Percentiles rank a stretch among this genome's conserved stretches.
Evolutionary conservation across 2,329 filamentous ascomycete genomes (phyloP).

Genomic region (Arthrobotrys pseudoclavata): DNA sequence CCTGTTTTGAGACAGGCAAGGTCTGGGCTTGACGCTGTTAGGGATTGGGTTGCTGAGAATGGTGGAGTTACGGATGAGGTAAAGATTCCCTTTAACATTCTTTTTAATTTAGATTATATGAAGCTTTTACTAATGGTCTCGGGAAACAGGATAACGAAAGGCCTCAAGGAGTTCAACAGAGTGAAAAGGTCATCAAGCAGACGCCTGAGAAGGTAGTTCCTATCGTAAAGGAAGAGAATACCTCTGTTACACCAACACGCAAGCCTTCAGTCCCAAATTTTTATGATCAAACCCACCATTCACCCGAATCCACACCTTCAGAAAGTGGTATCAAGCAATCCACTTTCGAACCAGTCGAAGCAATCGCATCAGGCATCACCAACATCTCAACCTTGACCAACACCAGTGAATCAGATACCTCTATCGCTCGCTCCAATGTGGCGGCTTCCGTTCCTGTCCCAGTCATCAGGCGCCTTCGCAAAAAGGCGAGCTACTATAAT

Average conservation of each 20-base stretch:
- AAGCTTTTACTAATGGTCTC: background rate
- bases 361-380: background rate
- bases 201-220: background rate
- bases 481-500: background rate
- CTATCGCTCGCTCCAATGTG: background rate
- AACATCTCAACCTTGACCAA: background rate
- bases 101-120: background rate
- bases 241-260: background rate
- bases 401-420: background rate
- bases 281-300: background rate
- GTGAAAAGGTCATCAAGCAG: background rate
- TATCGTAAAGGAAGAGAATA: background rate
- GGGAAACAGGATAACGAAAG: background rate
- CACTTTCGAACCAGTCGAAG: background rate
- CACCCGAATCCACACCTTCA: too few species aligned
- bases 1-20: background rate
- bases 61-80: background rate
- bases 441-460: background rate
- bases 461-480: constrained; percentile 1
- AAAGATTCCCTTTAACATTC: background rate
- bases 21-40: background rate
- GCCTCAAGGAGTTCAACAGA: background rate
- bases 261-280: background rate
- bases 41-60: constrained; percentile 20
- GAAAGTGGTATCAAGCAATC: background rate